Percentiles rank a stretch among this genome's conserved stretches.
Conservation (phyloP, 352 stramenopile genomes). For the Elongisporangium undulatum region DNA sequence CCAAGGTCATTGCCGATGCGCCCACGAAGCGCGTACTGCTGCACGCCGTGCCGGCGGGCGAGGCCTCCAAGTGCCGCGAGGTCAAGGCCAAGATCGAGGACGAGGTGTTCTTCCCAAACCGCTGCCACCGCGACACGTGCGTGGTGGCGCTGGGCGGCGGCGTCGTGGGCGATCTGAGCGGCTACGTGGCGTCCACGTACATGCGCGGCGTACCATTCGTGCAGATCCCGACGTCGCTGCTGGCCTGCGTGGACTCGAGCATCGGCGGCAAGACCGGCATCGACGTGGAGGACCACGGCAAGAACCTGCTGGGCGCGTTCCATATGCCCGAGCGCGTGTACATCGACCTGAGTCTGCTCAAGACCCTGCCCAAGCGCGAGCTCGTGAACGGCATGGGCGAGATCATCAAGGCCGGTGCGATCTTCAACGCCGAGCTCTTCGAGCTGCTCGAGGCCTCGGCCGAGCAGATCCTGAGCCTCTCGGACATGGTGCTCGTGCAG, state of each 20-base stretch:
- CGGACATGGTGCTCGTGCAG: conserved; percentile 66
- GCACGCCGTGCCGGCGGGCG: conserved; percentile 56
- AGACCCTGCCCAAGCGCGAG: conserved; percentile 95
- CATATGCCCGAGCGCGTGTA: conserved; percentile 98
- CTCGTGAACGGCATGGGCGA: conserved; percentile 94
- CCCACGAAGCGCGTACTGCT: conserved; percentile 52
- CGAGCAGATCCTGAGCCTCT: conserved; percentile 65
- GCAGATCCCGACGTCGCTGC: conserved; percentile 95
- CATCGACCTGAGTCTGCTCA: conserved; percentile 92
- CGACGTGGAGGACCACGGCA: conserved; percentile 91
- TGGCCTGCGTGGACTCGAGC: conserved; percentile 98
- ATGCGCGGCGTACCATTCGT: conserved; percentile 89
- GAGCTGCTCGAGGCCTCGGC: conserved; percentile 91
- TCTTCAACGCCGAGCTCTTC: conserved; percentile 94
- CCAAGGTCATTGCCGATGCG: conserved; percentile 21
- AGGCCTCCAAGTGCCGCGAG: conserved; percentile 72
- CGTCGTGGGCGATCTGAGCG: conserved; percentile 97
- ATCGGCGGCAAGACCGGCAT: conserved; percentile 98
- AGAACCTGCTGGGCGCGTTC: conserved; percentile 99
- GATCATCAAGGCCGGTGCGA: conserved; percentile 98
- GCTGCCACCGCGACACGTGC: conserved; percentile 80
- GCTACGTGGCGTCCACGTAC: conserved; percentile 97
- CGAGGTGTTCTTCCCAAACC: conserved; percentile 74
- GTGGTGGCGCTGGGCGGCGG: conserved; percentile 92
- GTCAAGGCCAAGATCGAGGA: conserved; percentile 82